phyloP scores from a whole-genome alignment of 2,329 filamentous ascomycete species.

The Pseudogymnoascus destructans region DNA sequence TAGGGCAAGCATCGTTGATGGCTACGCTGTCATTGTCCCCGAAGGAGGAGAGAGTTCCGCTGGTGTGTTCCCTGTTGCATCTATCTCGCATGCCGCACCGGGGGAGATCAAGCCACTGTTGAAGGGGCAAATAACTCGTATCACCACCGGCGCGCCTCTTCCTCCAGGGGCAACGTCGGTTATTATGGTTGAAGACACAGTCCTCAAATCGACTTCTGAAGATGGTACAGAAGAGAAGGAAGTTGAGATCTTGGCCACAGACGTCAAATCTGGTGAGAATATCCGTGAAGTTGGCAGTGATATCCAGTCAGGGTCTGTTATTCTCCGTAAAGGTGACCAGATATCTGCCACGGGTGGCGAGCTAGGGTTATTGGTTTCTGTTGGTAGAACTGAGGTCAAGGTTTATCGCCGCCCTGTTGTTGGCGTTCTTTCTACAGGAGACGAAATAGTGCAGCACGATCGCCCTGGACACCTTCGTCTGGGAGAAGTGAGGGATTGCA shows the following conservation, averaged over 20 bases:
- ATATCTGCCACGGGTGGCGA: slow-evolving; percentile 82
- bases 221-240: slow-evolving; percentile 77
- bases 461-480: slow-evolving; percentile 47
- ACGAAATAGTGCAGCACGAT: slow-evolving; percentile 76
- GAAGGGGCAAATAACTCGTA: slow-evolving; percentile 68
- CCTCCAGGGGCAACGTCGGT: slow-evolving; percentile 82
- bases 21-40: slow-evolving; percentile 71
- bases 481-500: slow-evolving; percentile 88
- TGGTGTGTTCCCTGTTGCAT: slow-evolving; percentile 73
- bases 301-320: slow-evolving; percentile 51
- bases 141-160: slow-evolving; percentile 87
- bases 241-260: slow-evolving; percentile 71
- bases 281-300: slow-evolving; percentile 87
- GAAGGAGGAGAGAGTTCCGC: slow-evolving; percentile 47
- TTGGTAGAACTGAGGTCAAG: slow-evolving; percentile 57
- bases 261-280: slow-evolving; percentile 68
- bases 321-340: slow-evolving; percentile 67
- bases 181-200: slow-evolving; percentile 93
- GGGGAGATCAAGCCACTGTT: slow-evolving; percentile 51
- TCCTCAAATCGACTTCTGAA: slow-evolving; percentile 59
- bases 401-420: slow-evolving; percentile 67
- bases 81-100: slow-evolving; percentile 74
- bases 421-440: slow-evolving; percentile 83
- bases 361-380: slow-evolving; percentile 76
- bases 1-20: slow-evolving; percentile 90